Conservation (phyloP, 345 rosid genomes). For the Clausena lansium region DNA sequence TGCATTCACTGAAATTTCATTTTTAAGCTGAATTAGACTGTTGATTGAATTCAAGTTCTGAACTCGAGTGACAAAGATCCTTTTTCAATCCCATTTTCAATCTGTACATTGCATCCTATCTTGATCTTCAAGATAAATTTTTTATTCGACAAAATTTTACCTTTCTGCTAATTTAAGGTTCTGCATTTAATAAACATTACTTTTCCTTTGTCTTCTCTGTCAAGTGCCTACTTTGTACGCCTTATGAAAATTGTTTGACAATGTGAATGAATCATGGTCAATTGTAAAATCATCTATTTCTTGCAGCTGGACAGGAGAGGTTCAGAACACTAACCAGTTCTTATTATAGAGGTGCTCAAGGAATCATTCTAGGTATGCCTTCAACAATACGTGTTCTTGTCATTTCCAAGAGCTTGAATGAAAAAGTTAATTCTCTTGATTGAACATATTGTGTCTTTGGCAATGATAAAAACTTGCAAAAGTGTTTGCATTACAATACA, state of each 20-base stretch:
- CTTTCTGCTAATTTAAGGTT: not conserved
- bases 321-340: constrained; percentile 92
- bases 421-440: constrained; percentile 7
- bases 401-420: constrained; percentile 3
- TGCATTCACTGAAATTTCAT: no score
- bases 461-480: not conserved
- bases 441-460: constrained; percentile 4
- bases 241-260: not conserved
- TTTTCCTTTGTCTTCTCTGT: not conserved
- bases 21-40: not conserved
- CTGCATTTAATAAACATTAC: not conserved
- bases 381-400: not conserved
- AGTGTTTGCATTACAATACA: not conserved
- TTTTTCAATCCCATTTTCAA: not conserved
- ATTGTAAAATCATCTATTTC: constrained; percentile 13
- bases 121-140: constrained; percentile 5
- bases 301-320: constrained; percentile 97
- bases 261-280: not conserved
- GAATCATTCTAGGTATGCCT: constrained; percentile 81
- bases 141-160: not conserved
- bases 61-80: not conserved
- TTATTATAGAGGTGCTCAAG: constrained; percentile 92
- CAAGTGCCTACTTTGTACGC: not conserved
- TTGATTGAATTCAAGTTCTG: not conserved
- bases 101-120: not conserved